Percentiles rank a stretch among this genome's conserved stretches.
These are phyloP conservation scores for Dillenia suffruticosa DNA, from an alignment of 164 flowering plant genomes.

Conservation along the genomic window DNA sequence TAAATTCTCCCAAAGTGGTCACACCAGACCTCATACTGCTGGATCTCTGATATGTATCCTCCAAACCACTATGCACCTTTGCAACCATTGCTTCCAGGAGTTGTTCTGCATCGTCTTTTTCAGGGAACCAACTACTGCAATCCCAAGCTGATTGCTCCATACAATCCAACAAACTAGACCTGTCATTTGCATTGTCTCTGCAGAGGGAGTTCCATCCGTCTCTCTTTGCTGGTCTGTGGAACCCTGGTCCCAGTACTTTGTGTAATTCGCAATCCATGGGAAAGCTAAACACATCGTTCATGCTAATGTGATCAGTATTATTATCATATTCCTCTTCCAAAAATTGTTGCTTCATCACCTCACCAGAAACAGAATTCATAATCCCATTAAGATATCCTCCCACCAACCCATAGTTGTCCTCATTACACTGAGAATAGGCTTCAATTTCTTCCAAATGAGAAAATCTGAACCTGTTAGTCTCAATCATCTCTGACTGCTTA, in stretches of 20 bases:
- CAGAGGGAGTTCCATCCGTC: slow-evolving; percentile 4
- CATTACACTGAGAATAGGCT: slow-evolving; percentile 5
- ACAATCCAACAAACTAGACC: slow-evolving; percentile 13
- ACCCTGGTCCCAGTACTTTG: slow-evolving; percentile 43
- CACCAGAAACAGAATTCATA: slow-evolving; percentile 15
- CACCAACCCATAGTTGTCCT: slow-evolving; percentile 3
- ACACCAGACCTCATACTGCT: slow-evolving; percentile 18
- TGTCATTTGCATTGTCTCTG: slow-evolving; percentile 14
- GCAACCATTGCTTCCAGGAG: slow-evolving; percentile 51
- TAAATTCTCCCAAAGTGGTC: slow-evolving; percentile 15
- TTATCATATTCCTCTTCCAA: slow-evolving; percentile 8
- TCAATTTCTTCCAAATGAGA: slow-evolving; percentile 26
- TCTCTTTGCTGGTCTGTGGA: slow-evolving; percentile 13
- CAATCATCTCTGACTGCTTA: slow-evolving; percentile 15
- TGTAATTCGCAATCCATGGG: slow-evolving; percentile 45
- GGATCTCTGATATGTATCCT: slow-evolving; percentile 20
- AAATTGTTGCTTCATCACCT: slow-evolving; percentile 15
- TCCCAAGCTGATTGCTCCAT: slow-evolving; percentile 18
- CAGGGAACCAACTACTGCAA: slow-evolving; percentile 15
- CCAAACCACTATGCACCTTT: slow-evolving; percentile 17
- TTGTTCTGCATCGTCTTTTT: slow-evolving; percentile 23
- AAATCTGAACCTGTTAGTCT: slow-evolving; percentile 12
- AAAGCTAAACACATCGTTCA: slow-evolving; percentile 23
- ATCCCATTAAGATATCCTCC: slow-evolving; percentile 9
- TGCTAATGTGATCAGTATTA: slow-evolving; percentile 9